Conservation (phyloP, 1,139 yeast species). For the Taphrina communis region DNA sequence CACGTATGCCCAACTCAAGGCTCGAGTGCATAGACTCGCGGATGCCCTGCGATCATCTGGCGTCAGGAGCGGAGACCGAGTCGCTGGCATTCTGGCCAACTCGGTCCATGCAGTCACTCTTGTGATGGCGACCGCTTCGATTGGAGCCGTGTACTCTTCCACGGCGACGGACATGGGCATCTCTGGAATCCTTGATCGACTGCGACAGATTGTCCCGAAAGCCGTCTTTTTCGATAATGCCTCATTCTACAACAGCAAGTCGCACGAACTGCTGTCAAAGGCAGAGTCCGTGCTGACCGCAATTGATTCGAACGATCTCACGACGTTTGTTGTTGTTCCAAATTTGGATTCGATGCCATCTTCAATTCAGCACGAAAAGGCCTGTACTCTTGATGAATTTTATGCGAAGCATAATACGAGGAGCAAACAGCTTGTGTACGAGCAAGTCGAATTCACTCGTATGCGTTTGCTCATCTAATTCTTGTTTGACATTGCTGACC, state of each 20-base stretch:
- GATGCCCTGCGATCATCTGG: conserved; percentile 45
- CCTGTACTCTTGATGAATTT: conserved; percentile 11
- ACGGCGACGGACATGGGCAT: conserved; percentile 47
- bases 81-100: conserved; percentile 47
- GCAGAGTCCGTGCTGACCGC: conserved; percentile 44
- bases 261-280: conserved; percentile 43
- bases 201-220: conserved; percentile 46
- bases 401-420: conserved; percentile 2
- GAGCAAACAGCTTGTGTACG: conserved; percentile 42
- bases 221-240: conserved; percentile 46
- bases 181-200: conserved; percentile 46
- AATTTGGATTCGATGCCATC: conserved; percentile 18
- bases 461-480: neutral
- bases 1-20: conserved; percentile 45
- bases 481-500: neutral
- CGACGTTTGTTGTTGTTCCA: conserved; percentile 25
- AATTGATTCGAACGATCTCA: conserved; percentile 3
- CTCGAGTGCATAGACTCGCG: conserved; percentile 44
- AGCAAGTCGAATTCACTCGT: conserved; percentile 46
- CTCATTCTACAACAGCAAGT: conserved; percentile 46
- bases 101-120: conserved; percentile 45
- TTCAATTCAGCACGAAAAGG: neutral
- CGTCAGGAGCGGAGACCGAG: conserved; percentile 45
- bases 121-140: conserved; percentile 45
- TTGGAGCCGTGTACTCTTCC: conserved; percentile 47